phyloP scores from a whole-genome alignment of 2,329 filamentous ascomycete genomes.

The Colletotrichum ledebouriae region DNA sequence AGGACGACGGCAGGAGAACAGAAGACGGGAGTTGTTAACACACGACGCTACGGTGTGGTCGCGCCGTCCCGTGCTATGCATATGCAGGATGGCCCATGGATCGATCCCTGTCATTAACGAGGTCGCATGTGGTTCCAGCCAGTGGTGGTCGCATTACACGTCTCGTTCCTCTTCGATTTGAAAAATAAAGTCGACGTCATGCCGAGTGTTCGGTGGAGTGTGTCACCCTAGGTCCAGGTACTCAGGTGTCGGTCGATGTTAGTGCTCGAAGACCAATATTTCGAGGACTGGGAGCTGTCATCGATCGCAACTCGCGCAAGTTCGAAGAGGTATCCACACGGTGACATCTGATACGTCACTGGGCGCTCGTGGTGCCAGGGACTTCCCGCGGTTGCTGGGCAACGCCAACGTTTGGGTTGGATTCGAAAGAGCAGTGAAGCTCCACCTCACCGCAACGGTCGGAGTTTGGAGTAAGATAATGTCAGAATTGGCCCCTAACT shows the following conservation, averaged over 20 bases:
- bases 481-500: conserved; percentile 31
- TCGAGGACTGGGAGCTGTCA: background rate
- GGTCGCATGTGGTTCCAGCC: conserved; percentile 22
- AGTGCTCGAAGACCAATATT: too few species aligned
- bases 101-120: conserved; percentile 32
- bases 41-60: conserved; percentile 29
- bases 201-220: background rate
- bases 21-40: conserved; percentile 11
- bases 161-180: background rate
- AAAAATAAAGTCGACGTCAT: background rate
- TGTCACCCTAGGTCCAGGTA: too few species aligned
- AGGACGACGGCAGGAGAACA: conserved; percentile 6
- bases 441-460: conserved; percentile 17
- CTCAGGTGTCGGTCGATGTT: too few species aligned
- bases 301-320: background rate
- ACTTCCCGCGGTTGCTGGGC: conserved; percentile 42
- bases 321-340: conserved; percentile 10
- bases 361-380: conserved; percentile 32
- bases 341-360: conserved; percentile 41
- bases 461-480: background rate
- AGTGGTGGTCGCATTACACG: conserved; percentile 14
- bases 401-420: conserved; percentile 33
- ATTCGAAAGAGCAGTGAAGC: background rate
- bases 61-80: conserved; percentile 40
- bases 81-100: conserved; percentile 37